Evolutionary conservation across 78 protist genomes (phyloP), one percentile per base, ranked within the genome.

Genomic region (Emiliania huxleyi): DNA sequence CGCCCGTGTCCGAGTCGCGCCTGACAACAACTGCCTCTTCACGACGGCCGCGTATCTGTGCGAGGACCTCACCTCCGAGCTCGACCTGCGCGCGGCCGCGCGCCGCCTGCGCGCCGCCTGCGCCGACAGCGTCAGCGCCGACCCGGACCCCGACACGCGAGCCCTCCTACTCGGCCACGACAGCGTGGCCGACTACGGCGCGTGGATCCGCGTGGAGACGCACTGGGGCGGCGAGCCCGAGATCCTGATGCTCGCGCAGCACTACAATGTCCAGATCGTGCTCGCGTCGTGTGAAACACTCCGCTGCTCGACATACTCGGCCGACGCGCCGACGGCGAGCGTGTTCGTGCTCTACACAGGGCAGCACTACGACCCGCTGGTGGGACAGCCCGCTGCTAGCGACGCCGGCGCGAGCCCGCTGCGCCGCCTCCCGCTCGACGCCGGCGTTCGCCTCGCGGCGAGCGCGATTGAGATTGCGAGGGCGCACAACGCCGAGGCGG

Each of bases 221-320:
- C 81, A 71, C 42, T 71, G 81, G 81, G 81, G 81, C 35, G 81
- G 81, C 2, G 81, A 71, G 81, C 81, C 81, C 4, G 81, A 71
- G 81, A 35, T 71, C 42, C 29, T 71, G 35, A 71, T 71, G 35
- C 81, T 71, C 42, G 2, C 81, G 35, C 12, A 25, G 35, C 35
- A n/a, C 42, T 71, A 71, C 42, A 12, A 35, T 15, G 81, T 71
- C 5, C 38, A 71, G 35, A 35, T 71, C 42, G 81, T 35, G 29
- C 42, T 71, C 81, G 18, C 15, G 12, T 71, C 81, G 42, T 71
- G 81, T 15, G 81, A 71, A 40, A 35, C 81, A 15, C 42, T 29
- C 42, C 35, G 42, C 42, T 3, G 1, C 18, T 1, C 42, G 4
- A 2, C 29, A 8, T 71, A 71, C 42, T 2, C 81, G 11, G 81